phyloP scores from a whole-genome alignment of 805 yeast species.

The Teunomyces barrocoloradensis region DNA sequence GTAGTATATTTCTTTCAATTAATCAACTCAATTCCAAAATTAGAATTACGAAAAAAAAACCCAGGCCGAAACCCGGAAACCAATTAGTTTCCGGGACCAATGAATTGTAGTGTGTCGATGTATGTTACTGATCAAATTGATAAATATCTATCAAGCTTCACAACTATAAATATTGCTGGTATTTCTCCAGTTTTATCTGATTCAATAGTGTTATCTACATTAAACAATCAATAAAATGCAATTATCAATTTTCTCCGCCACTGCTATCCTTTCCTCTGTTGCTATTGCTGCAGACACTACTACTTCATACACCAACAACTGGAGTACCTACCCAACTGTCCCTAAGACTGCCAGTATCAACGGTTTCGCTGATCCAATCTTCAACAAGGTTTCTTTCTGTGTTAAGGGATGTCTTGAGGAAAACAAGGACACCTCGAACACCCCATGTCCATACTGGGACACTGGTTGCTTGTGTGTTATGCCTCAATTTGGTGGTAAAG shows the following conservation, averaged over 20 bases:
- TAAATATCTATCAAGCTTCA: background rate
- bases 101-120: background rate
- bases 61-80: background rate
- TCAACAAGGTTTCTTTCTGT: constrained; percentile 36
- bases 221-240: constrained; percentile 1
- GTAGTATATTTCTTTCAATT: background rate
- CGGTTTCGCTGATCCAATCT: constrained; percentile 49
- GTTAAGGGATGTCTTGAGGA: constrained; percentile 34
- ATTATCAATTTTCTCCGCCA: constrained; percentile 3
- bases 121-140: background rate
- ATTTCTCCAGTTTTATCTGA: background rate
- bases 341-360: constrained; percentile 46
- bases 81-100: background rate
- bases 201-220: background rate
- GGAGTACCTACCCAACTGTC: constrained; percentile 42
- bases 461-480: constrained; percentile 46
- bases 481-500: constrained; percentile 30
- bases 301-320: constrained; percentile 22
- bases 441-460: constrained; percentile 48
- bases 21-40: background rate
- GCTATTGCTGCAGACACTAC: constrained; percentile 22
- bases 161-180: background rate
- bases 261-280: constrained; percentile 11
- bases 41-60: background rate
- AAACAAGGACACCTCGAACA: constrained; percentile 28